phyloP scores from a whole-genome alignment of 2,329 filamentous ascomycete species.

The Penicillium decumbens region DNA sequence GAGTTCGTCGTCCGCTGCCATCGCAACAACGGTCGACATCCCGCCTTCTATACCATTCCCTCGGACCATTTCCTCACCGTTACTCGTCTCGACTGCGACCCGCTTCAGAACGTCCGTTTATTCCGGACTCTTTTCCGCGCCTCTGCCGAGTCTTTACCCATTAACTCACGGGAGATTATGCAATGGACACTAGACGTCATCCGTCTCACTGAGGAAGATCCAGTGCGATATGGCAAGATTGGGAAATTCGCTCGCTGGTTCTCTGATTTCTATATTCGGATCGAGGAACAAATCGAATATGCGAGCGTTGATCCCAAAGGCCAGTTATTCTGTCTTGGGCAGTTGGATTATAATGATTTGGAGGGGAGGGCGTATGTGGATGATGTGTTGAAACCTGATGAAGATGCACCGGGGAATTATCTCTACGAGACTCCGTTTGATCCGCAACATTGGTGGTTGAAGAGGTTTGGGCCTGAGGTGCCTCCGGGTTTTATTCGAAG shows the following conservation, averaged over 20 bases:
- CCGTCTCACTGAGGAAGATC: slow-evolving; percentile 1
- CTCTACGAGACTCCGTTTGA: slow-evolving; percentile 21
- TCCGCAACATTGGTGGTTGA: slow-evolving; percentile 1
- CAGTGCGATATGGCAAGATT: slow-evolving; percentile 3
- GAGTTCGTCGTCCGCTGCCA: slow-evolving; percentile 26
- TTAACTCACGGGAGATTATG: slow-evolving; percentile 34
- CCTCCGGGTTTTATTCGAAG: background rate
- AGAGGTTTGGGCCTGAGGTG: background rate
- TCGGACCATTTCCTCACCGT: slow-evolving; percentile 34
- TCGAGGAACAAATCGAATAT: slow-evolving; percentile 26
- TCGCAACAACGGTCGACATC: no score
- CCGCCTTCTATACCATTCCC: slow-evolving; percentile 27
- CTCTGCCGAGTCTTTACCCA: slow-evolving; percentile 37
- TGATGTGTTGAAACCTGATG: slow-evolving; percentile 23
- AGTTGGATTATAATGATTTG: slow-evolving; percentile 18
- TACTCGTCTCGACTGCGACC: slow-evolving; percentile 21
- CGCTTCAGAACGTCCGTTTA: slow-evolving; percentile 19
- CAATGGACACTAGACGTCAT: slow-evolving; percentile 33
- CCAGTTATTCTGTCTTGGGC: slow-evolving; percentile 27
- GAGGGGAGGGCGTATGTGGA: slow-evolving; percentile 23
- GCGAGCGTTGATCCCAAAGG: slow-evolving; percentile 9
- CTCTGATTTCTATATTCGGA: slow-evolving; percentile 31
- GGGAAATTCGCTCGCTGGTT: slow-evolving; percentile 34
- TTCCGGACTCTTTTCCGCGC: slow-evolving; percentile 36
- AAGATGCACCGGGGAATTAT: slow-evolving; percentile 21